Base-by-base conservation (phyloP, 2,329 filamentous ascomycete species). In the Coniella vitis region DNA sequence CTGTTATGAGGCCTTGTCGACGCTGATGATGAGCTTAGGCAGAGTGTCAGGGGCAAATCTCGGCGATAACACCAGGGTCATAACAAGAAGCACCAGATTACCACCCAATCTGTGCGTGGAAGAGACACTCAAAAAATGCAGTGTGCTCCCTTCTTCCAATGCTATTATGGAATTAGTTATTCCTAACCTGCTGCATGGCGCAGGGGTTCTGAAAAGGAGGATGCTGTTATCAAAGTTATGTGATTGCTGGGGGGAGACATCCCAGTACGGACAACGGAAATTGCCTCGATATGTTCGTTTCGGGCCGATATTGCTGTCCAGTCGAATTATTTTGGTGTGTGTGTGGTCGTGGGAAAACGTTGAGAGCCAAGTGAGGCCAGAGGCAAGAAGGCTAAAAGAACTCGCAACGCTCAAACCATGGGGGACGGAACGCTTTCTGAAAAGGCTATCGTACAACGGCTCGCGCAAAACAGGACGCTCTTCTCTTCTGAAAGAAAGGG, bases 381-480 rank as follows among this genome's bases (percentile, higher is more conserved):
- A n/a, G 37, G 5, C 25, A 29, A 20, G 21, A 41, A 34, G 37
- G 41, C 29, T 37, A 37, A 13, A 48, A 45, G 19, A 38, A 44
- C 40, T 43, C 41, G 41, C 35, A 50, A 53, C 22, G 35, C 47
- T 39, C 51, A 38, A 25, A 39, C 51, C 40, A 44, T 41, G 47
- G 21, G n/a, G 25, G 29, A 29, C 22, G 37, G 20, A 45, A 51
- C 42, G 36, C 43, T 40, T 21, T 44, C 21, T 34, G 31, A 22
- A 53, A 29, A 10, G 39, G 44, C 40, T 51, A 48, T 53, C 51
- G 51, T 50, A 53, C 39, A 51, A 47, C 45, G 47, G 51, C 31
- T 47, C 51, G 43, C 25, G 5, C 44, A 47, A 45, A 39, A 43
- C 49, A 51, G 22, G 38, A 42, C 22, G 36, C 36, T 40, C 10